phyloP scores from a whole-genome alignment of 148 eudicot species.

The Camellia sinensis region DNA sequence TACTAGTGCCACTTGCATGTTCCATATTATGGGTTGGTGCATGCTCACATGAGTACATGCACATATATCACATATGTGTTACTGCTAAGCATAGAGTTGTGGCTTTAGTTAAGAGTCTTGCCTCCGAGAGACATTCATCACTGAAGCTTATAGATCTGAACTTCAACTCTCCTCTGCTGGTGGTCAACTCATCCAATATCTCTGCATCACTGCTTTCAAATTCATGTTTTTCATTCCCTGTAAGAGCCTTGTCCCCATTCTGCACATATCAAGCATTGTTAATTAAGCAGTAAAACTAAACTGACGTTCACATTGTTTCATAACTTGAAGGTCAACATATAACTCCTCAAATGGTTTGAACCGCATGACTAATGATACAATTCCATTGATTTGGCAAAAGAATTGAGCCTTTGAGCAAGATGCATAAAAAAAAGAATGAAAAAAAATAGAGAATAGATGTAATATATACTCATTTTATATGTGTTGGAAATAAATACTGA shows the following conservation, averaged over 20 bases:
- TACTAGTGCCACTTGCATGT: too few species aligned
- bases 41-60: too few species aligned
- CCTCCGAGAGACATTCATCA: constrained; percentile 36
- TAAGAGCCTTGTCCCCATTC: constrained; percentile 27
- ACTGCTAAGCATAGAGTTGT: neutral
- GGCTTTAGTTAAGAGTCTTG: neutral
- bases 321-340: too few species aligned
- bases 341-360: neutral
- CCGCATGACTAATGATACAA: too few species aligned
- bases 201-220: constrained; percentile 33
- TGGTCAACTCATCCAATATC: constrained; percentile 51
- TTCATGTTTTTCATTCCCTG: neutral
- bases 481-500: too few species aligned
- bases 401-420: too few species aligned
- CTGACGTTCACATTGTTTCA: neutral
- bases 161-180: constrained; percentile 61
- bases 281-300: neutral
- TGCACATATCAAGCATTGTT: neutral
- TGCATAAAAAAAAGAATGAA: too few species aligned
- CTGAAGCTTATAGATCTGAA: constrained; percentile 33
- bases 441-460: too few species aligned
- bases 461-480: too few species aligned
- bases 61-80: too few species aligned
- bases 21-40: too few species aligned
- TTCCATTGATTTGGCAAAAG: too few species aligned